A percentile compares a stretch with the other conserved stretches of the same genome.
Evolutionary conservation across 2,329 filamentous ascomycete genomes (phyloP).

Genomic region (Cryphonectria radicalis): DNA sequence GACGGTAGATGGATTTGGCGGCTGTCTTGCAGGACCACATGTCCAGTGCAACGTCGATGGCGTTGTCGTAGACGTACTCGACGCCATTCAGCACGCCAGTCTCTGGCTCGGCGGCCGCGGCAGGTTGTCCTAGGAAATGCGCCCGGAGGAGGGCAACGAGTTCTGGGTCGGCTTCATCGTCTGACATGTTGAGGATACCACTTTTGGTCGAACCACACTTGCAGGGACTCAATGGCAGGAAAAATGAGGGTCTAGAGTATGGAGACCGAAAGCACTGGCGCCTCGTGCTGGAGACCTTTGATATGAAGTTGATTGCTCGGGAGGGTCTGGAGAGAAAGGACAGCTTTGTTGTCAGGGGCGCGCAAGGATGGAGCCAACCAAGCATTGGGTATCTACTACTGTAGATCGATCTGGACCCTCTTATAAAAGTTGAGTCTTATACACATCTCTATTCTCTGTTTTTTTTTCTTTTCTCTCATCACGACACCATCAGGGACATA

Average conservation of each 20-base stretch:
- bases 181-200: constrained; percentile 65
- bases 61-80: constrained; percentile 87
- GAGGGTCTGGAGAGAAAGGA: constrained; percentile 9
- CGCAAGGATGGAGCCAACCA: not conserved
- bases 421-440: not conserved
- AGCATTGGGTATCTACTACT: constrained; percentile 8
- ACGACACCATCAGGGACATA: not conserved
- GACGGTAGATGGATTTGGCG: constrained; percentile 74
- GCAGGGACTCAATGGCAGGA: not conserved
- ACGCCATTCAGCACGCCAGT: constrained; percentile 83
- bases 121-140: constrained; percentile 67
- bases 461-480: not conserved
- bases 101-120: constrained; percentile 64
- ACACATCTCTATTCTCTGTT: not conserved
- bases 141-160: constrained; percentile 84
- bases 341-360: constrained; percentile 9
- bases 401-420: constrained; percentile 11
- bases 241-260: not conserved
- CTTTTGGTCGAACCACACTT: not conserved
- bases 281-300: not conserved
- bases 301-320: constrained; percentile 14
- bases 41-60: constrained; percentile 89
- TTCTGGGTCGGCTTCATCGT: constrained; percentile 89
- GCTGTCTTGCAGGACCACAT: constrained; percentile 82
- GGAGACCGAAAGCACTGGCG: not conserved